A percentile compares a stretch with the other conserved stretches of the same genome.
Conservation (phyloP, 805 yeast genomes). For the Candida morakotiae region DNA sequence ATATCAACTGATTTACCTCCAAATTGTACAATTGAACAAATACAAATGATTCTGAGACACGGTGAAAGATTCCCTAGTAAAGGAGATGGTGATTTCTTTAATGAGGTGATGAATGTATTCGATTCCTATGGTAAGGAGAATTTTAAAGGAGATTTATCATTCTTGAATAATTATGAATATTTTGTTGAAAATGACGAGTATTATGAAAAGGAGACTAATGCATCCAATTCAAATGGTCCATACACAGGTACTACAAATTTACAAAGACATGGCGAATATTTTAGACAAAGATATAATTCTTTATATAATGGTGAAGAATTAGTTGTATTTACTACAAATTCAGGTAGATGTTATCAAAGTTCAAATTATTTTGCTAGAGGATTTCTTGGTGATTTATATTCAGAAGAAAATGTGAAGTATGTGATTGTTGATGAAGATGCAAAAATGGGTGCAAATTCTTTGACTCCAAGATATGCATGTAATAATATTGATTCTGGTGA, state of each 20-base stretch:
- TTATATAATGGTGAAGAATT: conserved; percentile 37
- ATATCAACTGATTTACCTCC: conserved; percentile 46
- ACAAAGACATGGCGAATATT: conserved; percentile 43
- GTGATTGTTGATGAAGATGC: conserved; percentile 45
- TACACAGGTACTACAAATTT: conserved; percentile 53
- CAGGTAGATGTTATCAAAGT: conserved; percentile 52
- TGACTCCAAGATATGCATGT: conserved; percentile 52
- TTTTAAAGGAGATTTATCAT: conserved; percentile 48
- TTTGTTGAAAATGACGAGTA: conserved; percentile 34
- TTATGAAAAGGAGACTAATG: conserved; percentile 50
- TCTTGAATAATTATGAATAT: conserved; percentile 52
- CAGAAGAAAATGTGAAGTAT: conserved; percentile 23
- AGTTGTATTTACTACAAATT: conserved; percentile 53
- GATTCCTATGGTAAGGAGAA: conserved; percentile 19
- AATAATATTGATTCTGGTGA: conserved; percentile 24
- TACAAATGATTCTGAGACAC: conserved; percentile 69
- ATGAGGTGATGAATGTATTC: conserved; percentile 23
- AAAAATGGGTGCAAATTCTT: conserved; percentile 52
- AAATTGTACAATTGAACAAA: conserved; percentile 57
- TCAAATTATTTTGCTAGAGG: conserved; percentile 57
- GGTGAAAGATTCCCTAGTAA: conserved; percentile 65
- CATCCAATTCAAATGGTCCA: conserved; percentile 38
- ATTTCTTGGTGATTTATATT: conserved; percentile 45
- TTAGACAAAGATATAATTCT: conserved; percentile 46
- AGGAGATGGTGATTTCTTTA: conserved; percentile 22